A percentile compares a stretch with the other conserved stretches of the same genome.
Conservation (phyloP, 441 rosid species). For the Erodium texanum region DNA sequence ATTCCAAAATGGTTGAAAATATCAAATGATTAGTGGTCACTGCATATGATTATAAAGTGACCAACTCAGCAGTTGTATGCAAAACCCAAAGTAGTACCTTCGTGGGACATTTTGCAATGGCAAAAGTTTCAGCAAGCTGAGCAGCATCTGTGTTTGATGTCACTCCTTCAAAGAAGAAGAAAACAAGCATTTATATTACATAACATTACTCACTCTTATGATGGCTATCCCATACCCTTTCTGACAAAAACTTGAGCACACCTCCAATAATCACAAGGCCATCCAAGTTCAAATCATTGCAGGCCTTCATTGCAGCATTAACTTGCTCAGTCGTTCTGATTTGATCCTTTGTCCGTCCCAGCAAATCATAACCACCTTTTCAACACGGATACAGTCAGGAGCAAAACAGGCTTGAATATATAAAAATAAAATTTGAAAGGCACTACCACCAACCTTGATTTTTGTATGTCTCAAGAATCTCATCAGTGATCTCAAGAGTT, state of each 20-base stretch:
- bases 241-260: slow-evolving; percentile 19
- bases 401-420: slow-evolving; percentile 7
- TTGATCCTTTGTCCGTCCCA: slow-evolving; percentile 96
- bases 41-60: not conserved
- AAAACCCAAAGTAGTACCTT: slow-evolving; percentile 43
- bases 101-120: slow-evolving; percentile 77
- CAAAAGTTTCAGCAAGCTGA: slow-evolving; percentile 95
- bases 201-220: not conserved
- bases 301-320: slow-evolving; percentile 69
- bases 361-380: slow-evolving; percentile 92
- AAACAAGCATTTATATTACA: not conserved
- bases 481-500: slow-evolving; percentile 76
- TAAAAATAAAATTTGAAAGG: slow-evolving; percentile 11
- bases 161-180: slow-evolving; percentile 50
- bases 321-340: slow-evolving; percentile 94
- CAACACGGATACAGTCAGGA: slow-evolving; percentile 10
- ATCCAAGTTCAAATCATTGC: slow-evolving; percentile 83
- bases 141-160: slow-evolving; percentile 98
- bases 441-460: slow-evolving; percentile 62
- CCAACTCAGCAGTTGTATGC: not conserved
- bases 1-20: not conserved
- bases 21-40: not conserved
- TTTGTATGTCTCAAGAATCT: slow-evolving; percentile 68
- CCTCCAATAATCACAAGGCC: slow-evolving; percentile 98
- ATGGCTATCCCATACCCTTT: not conserved